Evolutionary conservation across 1,139 yeast species (phyloP), one percentile per base, ranked within the genome.

Genomic region (Suzukiozyma palmioleophila): DNA sequence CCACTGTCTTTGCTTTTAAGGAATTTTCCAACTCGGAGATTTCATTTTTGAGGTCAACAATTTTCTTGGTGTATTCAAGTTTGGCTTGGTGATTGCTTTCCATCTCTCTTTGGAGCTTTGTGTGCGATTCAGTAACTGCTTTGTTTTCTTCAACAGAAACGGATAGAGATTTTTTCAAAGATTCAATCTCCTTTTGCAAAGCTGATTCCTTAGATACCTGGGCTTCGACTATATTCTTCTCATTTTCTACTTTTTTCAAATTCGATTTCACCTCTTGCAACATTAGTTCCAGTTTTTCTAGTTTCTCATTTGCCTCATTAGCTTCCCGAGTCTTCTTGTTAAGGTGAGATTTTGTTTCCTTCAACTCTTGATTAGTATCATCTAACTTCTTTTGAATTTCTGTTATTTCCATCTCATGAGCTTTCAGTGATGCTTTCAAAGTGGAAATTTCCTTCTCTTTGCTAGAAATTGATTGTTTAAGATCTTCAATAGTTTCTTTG

Each of bases 61-160:
- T 59, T 35, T 57, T 57, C 13, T 53, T 53, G 0, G 64, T 47
- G 43, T 62, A 63, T 24, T 62, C 63, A 1, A 46, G 36, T 39
- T 59, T 64, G 2, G 60, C 50, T 28, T 43, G 51, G 10, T 52
- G 49, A 16, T 54, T 44, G 10, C 50, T 39, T 12, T 71, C 77
- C 32, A 66, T 63, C 35, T 78, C 80, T 5, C 52, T 40, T 39
- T 64, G 63, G 26, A 70, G 49, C 31, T 49, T 44, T 25, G 53
- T 50, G 22, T 56, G 46, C 4, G 46, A 45, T 5, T 43, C 36
- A n/a, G 56, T 41, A 2, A 48, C 27, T n/a, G 51, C 44, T 30
- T 48, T 48, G 30, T 50, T 48, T 7, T 41, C 36, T 8, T 38
- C 28, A 9, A 43, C 37, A 2, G 39, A 25, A 12, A 22, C 27